Evolutionary conservation across 2,329 filamentous ascomycete genomes (phyloP), one percentile per base, ranked within the genome.

Genomic region (Periconia digitata): DNA sequence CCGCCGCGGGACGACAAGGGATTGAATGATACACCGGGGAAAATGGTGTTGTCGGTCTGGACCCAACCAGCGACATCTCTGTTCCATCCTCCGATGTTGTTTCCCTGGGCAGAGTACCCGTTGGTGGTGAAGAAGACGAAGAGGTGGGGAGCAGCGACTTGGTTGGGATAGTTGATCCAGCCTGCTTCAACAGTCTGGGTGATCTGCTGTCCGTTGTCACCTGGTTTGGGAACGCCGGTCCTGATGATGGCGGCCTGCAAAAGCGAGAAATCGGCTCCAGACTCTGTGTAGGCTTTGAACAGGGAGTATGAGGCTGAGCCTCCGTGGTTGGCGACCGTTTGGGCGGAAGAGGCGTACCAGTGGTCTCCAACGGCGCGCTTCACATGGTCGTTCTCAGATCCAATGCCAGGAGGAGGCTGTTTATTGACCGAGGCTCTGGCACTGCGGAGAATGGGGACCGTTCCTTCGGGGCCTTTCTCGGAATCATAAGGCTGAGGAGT

Each of bases 101-200:
- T 40, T 34, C 50, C 53, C 39, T 41, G 47, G 43, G 50, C 44
- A 17, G 46, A 7, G 41, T 56, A 56, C 40, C 53, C 53, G 42
- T 56, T 46, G 40, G 53, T 56, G 13, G 53, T 56, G 50, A 49
- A 56, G 51, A 40, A 56, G 43, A 46, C 42, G 50, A 56, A 56
- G 41, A 56, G 48, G 40, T 56, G 53, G 2, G 53, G 53, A 6
- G 46, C 29, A 23, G 43, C 22, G 27, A 54, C 42, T 36, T 56
- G 53, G 22, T 42, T 40, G 36, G 53, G 53, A 40, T 56, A 56
- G 44, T 56, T 56, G 40, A 56, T 54, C 53, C 53, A 55, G 24
- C 53, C 53, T 36, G 53, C 49, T 18, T 55, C 53, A 6, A 55
- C 47, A n/a, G 53, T 55, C 39, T 55, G 53, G 35, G 37, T 35